phyloP scores from a whole-genome alignment of 192 early-diverging fungal genomes.

The Coemansia erecta region DNA sequence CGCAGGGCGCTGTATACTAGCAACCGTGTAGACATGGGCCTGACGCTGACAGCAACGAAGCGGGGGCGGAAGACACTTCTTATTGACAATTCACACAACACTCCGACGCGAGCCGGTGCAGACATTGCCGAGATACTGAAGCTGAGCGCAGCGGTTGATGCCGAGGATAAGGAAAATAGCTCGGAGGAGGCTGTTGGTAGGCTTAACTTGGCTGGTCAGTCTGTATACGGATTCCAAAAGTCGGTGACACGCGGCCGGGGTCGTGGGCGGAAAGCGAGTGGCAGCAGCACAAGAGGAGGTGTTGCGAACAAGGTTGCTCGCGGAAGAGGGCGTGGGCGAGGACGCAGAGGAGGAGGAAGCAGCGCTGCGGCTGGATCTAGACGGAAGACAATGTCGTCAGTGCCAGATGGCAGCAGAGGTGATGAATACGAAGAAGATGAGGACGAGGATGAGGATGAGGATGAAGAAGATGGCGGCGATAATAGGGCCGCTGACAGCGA shows the following conservation, averaged over 20 bases:
- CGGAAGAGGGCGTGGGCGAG: slow-evolving; percentile 16
- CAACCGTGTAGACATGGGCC: slow-evolving; percentile 43
- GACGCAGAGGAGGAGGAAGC: slow-evolving; percentile 15
- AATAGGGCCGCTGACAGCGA: slow-evolving; percentile 4
- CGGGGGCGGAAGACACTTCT: slow-evolving; percentile 37
- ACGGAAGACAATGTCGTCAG: background rate
- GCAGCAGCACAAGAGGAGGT: slow-evolving; percentile 10
- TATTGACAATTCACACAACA: slow-evolving; percentile 21
- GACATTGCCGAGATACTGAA: slow-evolving; percentile 42
- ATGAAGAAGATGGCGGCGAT: slow-evolving; percentile 12
- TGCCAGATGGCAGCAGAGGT: background rate
- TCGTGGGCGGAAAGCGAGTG: slow-evolving; percentile 8
- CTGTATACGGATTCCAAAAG: slow-evolving; percentile 47
- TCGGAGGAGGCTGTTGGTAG: slow-evolving; percentile 29
- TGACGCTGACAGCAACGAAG: slow-evolving; percentile 36
- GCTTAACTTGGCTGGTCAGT: slow-evolving; percentile 25
- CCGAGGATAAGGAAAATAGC: slow-evolving; percentile 52
- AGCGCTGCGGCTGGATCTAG: slow-evolving; percentile 1
- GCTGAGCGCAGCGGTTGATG: slow-evolving; percentile 34
- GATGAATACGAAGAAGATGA: slow-evolving; percentile 8
- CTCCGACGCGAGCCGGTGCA: slow-evolving; percentile 19
- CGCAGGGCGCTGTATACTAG: slow-evolving; percentile 19
- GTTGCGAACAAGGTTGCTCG: background rate
- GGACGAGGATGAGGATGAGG: slow-evolving; percentile 12
- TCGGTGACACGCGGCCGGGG: slow-evolving; percentile 28